These are phyloP conservation scores for Gautieria morchelliformis DNA, from an alignment of 768 basidiomycete genomes.

Conservation along the genomic window DNA sequence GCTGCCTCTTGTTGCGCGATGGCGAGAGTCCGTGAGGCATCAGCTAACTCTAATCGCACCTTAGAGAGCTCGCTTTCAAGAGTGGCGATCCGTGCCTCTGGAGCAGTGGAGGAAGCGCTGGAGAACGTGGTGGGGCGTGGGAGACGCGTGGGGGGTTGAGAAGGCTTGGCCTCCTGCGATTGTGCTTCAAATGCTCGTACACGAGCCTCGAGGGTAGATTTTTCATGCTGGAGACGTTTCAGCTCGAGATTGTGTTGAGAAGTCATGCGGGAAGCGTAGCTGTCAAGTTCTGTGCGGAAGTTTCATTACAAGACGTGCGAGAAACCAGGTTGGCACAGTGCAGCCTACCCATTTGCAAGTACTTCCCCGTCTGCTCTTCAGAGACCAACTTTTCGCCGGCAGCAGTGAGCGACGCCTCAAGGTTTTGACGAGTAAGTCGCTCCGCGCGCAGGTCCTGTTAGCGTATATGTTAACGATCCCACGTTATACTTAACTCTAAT, in stretches of 20 bases:
- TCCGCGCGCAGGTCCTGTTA: slow-evolving; percentile 45
- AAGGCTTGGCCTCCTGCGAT: background rate
- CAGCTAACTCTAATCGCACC: slow-evolving; percentile 30
- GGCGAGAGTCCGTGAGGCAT: slow-evolving; percentile 37
- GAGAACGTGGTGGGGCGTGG: slow-evolving; percentile 3
- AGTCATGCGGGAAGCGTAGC: slow-evolving; percentile 1
- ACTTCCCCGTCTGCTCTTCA: slow-evolving; percentile 38
- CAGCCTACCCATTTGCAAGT: slow-evolving; percentile 49
- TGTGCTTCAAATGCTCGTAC: slow-evolving; percentile 46
- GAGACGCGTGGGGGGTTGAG: background rate
- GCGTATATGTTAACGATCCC: background rate
- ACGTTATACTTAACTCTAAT: background rate
- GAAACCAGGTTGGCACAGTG: slow-evolving; percentile 37
- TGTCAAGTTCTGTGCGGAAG: background rate
- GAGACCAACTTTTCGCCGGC: slow-evolving; percentile 43
- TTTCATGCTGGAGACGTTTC: slow-evolving; percentile 41
- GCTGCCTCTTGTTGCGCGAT: slow-evolving; percentile 16
- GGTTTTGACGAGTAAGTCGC: slow-evolving; percentile 41
- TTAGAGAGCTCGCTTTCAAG: slow-evolving; percentile 52
- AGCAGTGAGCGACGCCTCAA: slow-evolving; percentile 35
- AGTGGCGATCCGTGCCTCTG: slow-evolving; percentile 27
- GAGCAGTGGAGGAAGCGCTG: slow-evolving; percentile 20
- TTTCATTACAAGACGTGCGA: slow-evolving; percentile 19
- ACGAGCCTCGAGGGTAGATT: slow-evolving; percentile 42
- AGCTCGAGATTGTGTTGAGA: background rate